Evolutionary conservation across 805 yeast species (phyloP), one percentile per base, ranked within the genome.

Genomic region (Cyberlindnera galapagoensis): DNA sequence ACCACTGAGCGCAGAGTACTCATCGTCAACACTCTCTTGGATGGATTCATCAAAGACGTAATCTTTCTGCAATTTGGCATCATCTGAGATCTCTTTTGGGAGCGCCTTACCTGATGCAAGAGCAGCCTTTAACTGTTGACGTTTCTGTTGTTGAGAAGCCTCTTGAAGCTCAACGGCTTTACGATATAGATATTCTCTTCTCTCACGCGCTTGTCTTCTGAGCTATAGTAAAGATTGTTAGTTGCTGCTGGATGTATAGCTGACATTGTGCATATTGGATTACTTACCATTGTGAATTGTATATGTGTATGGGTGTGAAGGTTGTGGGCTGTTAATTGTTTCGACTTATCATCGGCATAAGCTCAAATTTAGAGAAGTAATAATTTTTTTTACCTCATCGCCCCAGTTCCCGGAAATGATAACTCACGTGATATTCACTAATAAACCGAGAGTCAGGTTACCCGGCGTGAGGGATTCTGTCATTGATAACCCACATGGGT

Each of bases 171-270:
- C 92, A 31, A 84, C 75, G 0, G 96, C 84, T 55, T 88, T 87
- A 31, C 86, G 72, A 63, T 84, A 92, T 18, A 92, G 66, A 51
- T 88, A 92, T 52, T 92, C 97, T 58, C 94, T 76, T 63, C 98
- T 74, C 57, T 92, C 97, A 62, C 98, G 77, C 7, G 97, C 97
- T 53, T 90, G 95, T 65, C 86, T 76, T 60, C 98, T 75, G 33
- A 52, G 46, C 56, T 28, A 9, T 19, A 18, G 6, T 7, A n/a
- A 18, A n/a, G n/a, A n/a, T n/a, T n/a, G n/a, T n/a, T n/a, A 33
- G 20, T 9, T 23, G 21, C 14, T 11, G 5, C 11, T 17, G 13
- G 11, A 6, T n/a, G 12, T 11, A 4, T 21, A 6, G 8, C 14
- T 6, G 13, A 9, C n/a, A n/a, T n/a, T n/a, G n/a, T n/a, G n/a